Conservation (phyloP, 495 filamentous ascomycete species). For the Aspergillus biplanus region DNA sequence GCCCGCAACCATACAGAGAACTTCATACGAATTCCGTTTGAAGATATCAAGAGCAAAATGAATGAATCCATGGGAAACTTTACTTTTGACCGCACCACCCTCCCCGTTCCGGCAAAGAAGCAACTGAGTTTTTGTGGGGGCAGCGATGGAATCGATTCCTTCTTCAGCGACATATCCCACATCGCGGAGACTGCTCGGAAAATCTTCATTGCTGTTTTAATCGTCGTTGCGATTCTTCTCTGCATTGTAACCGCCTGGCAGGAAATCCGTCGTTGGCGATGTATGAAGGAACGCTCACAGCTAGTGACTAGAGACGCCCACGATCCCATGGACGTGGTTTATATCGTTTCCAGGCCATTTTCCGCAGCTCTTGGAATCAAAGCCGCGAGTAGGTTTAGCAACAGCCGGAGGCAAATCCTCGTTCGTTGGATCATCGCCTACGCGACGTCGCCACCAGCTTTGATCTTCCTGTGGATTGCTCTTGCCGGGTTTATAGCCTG, state of each 20-base stretch:
- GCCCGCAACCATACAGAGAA: conserved; percentile 76
- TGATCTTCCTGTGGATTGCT: conserved; percentile 86
- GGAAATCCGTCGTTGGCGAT: conserved; percentile 79
- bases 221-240: conserved; percentile 68
- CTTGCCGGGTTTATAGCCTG: conserved; percentile 84
- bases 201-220: conserved; percentile 72
- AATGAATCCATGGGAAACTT: conserved; percentile 68
- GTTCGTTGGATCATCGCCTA: conserved; percentile 88
- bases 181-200: conserved; percentile 66
- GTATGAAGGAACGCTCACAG: conserved; percentile 67
- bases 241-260: conserved; percentile 77
- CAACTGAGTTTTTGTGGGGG: conserved; percentile 84
- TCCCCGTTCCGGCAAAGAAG: conserved; percentile 82
- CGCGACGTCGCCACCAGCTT: conserved; percentile 77
- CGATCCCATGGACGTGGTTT: conserved; percentile 87
- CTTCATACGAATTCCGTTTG: conserved; percentile 76
- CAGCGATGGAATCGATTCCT: conserved; percentile 80
- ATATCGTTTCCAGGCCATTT: conserved; percentile 80
- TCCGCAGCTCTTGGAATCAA: conserved; percentile 72
- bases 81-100: conserved; percentile 72
- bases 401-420: conserved; percentile 67
- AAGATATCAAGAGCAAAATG: conserved; percentile 70
- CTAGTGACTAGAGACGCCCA: conserved; percentile 65
- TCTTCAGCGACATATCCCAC: conserved; percentile 73
- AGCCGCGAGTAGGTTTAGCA: conserved; percentile 68